Evolutionary conservation across 495 filamentous ascomycete species (phyloP).

Genomic region (Friedmanniomyces endolithicus): DNA sequence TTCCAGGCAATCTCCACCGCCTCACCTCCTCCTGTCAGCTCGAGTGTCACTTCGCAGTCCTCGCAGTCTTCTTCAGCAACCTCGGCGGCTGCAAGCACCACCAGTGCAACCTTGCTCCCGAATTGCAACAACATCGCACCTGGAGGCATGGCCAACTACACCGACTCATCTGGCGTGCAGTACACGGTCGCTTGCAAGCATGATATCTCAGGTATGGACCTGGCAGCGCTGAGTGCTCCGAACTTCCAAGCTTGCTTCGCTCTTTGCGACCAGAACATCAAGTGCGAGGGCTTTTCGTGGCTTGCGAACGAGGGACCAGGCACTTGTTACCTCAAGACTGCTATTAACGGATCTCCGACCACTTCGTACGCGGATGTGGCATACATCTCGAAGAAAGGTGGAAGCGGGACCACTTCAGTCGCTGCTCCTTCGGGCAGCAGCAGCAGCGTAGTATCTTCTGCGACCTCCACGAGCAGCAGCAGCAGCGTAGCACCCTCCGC

Average conservation of each 20-base stretch:
- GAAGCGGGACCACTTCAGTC: too few relatives aligned
- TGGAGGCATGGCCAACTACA: background rate
- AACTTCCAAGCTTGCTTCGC: background rate
- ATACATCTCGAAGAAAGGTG: background rate
- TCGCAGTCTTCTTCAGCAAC: background rate
- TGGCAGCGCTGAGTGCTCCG: background rate
- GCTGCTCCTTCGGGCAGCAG: too few relatives aligned
- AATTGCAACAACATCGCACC: background rate
- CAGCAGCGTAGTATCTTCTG: background rate
- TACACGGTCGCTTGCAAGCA: background rate
- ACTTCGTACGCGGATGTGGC: background rate
- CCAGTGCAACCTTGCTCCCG: background rate
- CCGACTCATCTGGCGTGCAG: background rate
- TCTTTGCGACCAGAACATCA: background rate
- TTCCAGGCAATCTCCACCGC: too few relatives aligned
- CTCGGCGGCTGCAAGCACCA: background rate
- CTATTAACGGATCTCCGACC: background rate
- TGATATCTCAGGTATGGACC: background rate
- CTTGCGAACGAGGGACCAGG: background rate
- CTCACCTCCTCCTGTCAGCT: too few relatives aligned
- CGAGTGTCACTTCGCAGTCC: background rate
- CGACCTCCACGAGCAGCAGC: background rate
- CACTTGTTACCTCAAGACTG: background rate
- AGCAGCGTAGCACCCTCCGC: background rate
- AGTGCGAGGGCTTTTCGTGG: background rate